A percentile compares a stretch with the other conserved stretches of the same genome.
phyloP scores from a whole-genome alignment of 257 asterid species.

The Prunella vulgaris region DNA sequence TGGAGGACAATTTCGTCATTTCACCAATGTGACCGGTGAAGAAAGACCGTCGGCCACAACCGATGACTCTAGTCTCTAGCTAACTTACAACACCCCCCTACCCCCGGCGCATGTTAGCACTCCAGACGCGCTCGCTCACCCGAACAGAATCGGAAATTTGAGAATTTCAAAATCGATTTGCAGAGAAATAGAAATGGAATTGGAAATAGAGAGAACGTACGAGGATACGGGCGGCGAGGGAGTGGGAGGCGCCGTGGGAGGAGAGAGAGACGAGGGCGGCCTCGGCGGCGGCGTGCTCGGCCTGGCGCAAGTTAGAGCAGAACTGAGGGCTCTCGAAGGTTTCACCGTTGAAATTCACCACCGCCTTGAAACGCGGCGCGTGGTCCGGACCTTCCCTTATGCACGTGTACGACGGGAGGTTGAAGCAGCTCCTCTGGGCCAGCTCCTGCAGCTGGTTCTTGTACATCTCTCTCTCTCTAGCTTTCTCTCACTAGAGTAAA shows the following conservation, averaged over 20 bases:
- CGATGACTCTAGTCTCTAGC: constrained; percentile 8
- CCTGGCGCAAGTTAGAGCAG: constrained; percentile 70
- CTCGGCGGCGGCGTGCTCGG: constrained; percentile 90
- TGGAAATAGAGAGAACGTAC: constrained; percentile 23
- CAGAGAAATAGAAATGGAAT: not conserved
- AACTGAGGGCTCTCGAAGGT: constrained; percentile 55
- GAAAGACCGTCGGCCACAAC: not conserved
- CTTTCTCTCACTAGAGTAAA: not conserved
- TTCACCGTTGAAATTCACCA: constrained; percentile 73
- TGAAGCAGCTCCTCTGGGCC: constrained; percentile 93
- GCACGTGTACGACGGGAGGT: constrained; percentile 70
- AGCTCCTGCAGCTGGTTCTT: constrained; percentile 93
- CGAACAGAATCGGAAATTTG: not conserved
- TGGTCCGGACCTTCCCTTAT: constrained; percentile 84
- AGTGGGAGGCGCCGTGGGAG: constrained; percentile 56
- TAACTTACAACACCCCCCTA: not conserved
- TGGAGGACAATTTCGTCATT: constrained; percentile 32
- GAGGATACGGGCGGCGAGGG: constrained; percentile 69
- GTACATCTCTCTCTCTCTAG: constrained; percentile 41
- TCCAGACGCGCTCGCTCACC: not conserved
- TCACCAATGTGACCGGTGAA: constrained; percentile 14
- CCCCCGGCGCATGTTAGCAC: constrained; percentile 14
- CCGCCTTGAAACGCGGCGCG: constrained; percentile 84
- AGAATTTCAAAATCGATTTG: no score
- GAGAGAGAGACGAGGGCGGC: constrained; percentile 62